Evolutionary conservation across 1,284 basidiomycete species (phyloP), one percentile per base, ranked within the genome.

Genomic region (Irpex sp.): DNA sequence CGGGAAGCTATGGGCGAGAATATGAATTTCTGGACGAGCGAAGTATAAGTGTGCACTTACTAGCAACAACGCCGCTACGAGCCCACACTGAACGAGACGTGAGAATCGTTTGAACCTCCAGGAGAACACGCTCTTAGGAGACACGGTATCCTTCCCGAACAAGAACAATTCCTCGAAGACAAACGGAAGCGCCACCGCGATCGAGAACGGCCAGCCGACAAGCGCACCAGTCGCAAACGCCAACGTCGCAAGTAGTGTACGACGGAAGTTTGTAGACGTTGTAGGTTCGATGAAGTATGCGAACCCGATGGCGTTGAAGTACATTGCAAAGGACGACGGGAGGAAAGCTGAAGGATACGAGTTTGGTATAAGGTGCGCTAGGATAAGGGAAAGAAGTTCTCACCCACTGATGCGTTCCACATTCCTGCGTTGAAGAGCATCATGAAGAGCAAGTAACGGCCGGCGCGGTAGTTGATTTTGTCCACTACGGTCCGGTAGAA

Each of bases 241-340:
- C 33, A 92, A 64, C 0, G 91, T 92, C 0, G 92, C 85, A 15
- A 81, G 74, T 13, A 88, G 74, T 2, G 88, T 88, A 61, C 92
- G 81, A 60, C 77, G 76, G 65, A 73, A 71, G 73, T 89, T 81
- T 36, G 75, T 76, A 46, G 78, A 77, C 58, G 82, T 89, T 1
- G 92, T 81, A 0, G 93, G 92, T 59, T 88, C 81, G 61, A 97
- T 79, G 2, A 87, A 87, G 68, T 84, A 93, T 0, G 94, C 85
- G 66, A 88, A 90, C 1, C 94, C 97, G 56, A 97, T 78, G 65
- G 90, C 89, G 55, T 88, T 91, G 37, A 92, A 86, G 75, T 95
- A 95, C 94, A 99, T 95, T 1, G 95, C 88, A 71, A 98, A 98
- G 1, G 93, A 90, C 6, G 97, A 98, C 0, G 97, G 96, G 4